Evolutionary conservation across 2,329 filamentous ascomycete genomes (phyloP).

Genomic region (Stylonectria norvegica): DNA sequence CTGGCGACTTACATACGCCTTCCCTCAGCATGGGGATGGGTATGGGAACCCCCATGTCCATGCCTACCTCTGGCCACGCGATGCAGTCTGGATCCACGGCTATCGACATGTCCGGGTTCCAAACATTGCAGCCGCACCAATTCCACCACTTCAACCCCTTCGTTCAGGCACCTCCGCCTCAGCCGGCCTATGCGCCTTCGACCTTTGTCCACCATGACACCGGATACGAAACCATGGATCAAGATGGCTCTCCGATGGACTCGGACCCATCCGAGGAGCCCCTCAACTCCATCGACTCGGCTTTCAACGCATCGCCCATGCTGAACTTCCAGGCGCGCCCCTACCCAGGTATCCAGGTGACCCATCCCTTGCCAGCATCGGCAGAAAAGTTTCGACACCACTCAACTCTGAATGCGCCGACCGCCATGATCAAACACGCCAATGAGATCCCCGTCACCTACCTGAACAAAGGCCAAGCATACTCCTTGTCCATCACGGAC

Average conservation of each 20-base stretch:
- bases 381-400: slow-evolving; percentile 83
- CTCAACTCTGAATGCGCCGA: slow-evolving; percentile 86
- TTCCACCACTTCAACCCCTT: slow-evolving; percentile 71
- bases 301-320: slow-evolving; percentile 59
- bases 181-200: slow-evolving; percentile 68
- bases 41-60: slow-evolving; percentile 75
- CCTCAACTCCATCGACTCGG: slow-evolving; percentile 55
- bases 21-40: slow-evolving; percentile 71
- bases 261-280: slow-evolving; percentile 49
- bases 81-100: slow-evolving; percentile 53
- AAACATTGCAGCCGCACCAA: slow-evolving; percentile 57
- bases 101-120: slow-evolving; percentile 67
- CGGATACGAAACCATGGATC: slow-evolving; percentile 75
- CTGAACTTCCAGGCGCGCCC: slow-evolving; percentile 54
- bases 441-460: slow-evolving; percentile 97
- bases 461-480: slow-evolving; percentile 94
- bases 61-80: slow-evolving; percentile 65
- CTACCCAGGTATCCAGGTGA: slow-evolving; percentile 44
- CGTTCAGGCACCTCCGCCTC: slow-evolving; percentile 54
- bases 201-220: slow-evolving; percentile 78
- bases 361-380: slow-evolving; percentile 47
- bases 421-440: slow-evolving; percentile 87
- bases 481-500: slow-evolving; percentile 81
- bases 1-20: slow-evolving; percentile 84
- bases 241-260: slow-evolving; percentile 67